Percentiles rank a stretch among this genome's conserved stretches.
Evolutionary conservation across 2,329 filamentous ascomycete genomes (phyloP).

Genomic region (Penicillium rolfsii): DNA sequence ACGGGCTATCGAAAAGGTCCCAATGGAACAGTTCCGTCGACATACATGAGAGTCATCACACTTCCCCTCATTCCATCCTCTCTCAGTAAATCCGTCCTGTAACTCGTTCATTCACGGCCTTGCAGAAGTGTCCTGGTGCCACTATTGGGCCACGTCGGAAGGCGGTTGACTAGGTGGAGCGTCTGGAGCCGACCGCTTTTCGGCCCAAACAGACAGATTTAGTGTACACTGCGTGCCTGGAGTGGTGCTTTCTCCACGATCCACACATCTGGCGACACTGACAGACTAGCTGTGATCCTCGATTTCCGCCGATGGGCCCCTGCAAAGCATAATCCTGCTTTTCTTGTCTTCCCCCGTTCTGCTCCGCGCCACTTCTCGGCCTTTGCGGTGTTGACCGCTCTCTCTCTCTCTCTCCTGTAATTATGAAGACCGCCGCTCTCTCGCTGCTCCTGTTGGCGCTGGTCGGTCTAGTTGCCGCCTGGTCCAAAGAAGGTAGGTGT

Average conservation of each 20-base stretch:
- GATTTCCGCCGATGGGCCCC: not conserved
- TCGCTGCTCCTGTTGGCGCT: constrained; percentile 71
- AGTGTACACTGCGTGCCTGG: not conserved
- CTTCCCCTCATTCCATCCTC: not conserved
- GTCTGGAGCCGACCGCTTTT: constrained; percentile 20
- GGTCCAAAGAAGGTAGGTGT: constrained; percentile 80
- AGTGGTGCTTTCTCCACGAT: not conserved
- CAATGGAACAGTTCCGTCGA: not conserved
- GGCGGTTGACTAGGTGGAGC: constrained; percentile 9
- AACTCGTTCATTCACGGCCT: no score
- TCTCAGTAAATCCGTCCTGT: not conserved
- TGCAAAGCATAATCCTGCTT: constrained; percentile 1
- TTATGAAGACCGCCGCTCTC: constrained; percentile 69
- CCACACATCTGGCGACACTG: not conserved
- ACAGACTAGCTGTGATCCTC: not conserved
- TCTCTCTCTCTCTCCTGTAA: constrained; percentile 40
- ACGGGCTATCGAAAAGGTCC: not conserved
- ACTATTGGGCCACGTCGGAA: constrained; percentile 29
- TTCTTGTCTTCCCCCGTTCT: not conserved
- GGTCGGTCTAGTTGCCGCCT: constrained; percentile 71
- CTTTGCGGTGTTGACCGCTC: constrained; percentile 33
- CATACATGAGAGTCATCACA: constrained; percentile 7
- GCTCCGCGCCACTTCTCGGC: constrained; percentile 15
- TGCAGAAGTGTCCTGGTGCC: no score
- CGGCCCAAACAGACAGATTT: constrained; percentile 3